Base-by-base conservation (phyloP, 805 yeast species). In the Hanseniaspora guilliermondii region DNA sequence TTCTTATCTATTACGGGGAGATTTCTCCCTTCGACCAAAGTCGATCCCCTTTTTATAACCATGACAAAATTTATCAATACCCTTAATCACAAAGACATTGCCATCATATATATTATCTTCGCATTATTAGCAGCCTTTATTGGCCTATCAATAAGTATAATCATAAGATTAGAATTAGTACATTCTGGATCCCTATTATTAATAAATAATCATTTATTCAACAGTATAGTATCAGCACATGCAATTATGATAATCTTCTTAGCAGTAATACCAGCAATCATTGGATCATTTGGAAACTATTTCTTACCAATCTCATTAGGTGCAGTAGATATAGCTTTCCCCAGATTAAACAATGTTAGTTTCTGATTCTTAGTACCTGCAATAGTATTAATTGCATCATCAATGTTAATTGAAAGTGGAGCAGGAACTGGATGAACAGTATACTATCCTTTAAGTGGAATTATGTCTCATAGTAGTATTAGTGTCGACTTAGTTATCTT, bases 71-170 rank as follows among this genome's bases (percentile, higher is more conserved):
- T 63, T 50, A 49, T 61, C 30, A 60, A 57, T 48, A 58, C 63
- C 49, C 62, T 64, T 35, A 62, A 61, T 53, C 63, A 63, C 39
- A 63, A 62, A 58, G 65, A 62, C 59, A 63, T 63, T 37, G 65
- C 64, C 14, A 58, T 63, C 30, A 59, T 63, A 58, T 63, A 62
- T 54, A 58, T 63, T 47, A 58, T 61, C 32, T 58, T 60, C 44
- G 62, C 64, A 25, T 45, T 60, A 54, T 59, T 63, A 27, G 57
- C 61, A 53, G 64, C 59, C n/a, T 56, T 63, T 56, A 55, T 59
- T 52, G 66, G 63, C 6, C 58, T 64, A 40, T 57, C 61, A 33
- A 63, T 62, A 62, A 60, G 63, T 14, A 58, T 60, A 32, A 58
- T 62, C 14, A 61, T 62, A 46, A 59, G 65, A 58, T 56, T 62